Conservation (phyloP, 805 yeast genomes). For the Zygoascus tannicola region DNA sequence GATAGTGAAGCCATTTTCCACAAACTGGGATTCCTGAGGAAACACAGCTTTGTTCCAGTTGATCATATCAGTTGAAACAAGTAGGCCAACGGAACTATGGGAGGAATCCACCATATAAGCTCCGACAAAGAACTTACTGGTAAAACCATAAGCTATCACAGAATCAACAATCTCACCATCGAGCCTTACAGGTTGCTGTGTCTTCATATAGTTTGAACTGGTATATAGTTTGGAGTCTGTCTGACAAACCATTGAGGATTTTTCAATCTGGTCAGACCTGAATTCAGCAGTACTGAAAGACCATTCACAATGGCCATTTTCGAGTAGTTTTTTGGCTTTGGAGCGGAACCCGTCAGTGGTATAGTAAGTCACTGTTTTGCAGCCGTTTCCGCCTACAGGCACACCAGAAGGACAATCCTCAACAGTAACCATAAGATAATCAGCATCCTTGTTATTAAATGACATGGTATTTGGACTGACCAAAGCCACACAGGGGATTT, state of each 20-base stretch:
- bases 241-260: constrained; percentile 37
- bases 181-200: constrained; percentile 25
- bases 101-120: constrained; percentile 24
- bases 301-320: constrained; percentile 23
- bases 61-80: constrained; percentile 29
- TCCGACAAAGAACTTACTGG: constrained; percentile 30
- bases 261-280: constrained; percentile 19
- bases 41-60: constrained; percentile 30
- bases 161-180: constrained; percentile 28
- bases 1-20: constrained; percentile 23
- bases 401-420: constrained; percentile 28
- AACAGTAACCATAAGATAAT: constrained; percentile 33
- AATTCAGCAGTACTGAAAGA: constrained; percentile 20
- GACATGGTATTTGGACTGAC: constrained; percentile 22
- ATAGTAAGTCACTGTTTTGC: constrained; percentile 34
- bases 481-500: constrained; percentile 23
- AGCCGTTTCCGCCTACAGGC: constrained; percentile 18
- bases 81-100: constrained; percentile 20
- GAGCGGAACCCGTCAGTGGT: constrained; percentile 40
- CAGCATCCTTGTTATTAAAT: constrained; percentile 34
- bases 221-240: constrained; percentile 29
- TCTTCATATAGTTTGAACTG: constrained; percentile 39
- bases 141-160: constrained; percentile 29
- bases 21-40: constrained; percentile 22
- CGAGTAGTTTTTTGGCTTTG: constrained; percentile 23